Evolutionary conservation across 768 basidiomycete species (phyloP), one percentile per base, ranked within the genome.

Genomic region (Arthromyces matolae): DNA sequence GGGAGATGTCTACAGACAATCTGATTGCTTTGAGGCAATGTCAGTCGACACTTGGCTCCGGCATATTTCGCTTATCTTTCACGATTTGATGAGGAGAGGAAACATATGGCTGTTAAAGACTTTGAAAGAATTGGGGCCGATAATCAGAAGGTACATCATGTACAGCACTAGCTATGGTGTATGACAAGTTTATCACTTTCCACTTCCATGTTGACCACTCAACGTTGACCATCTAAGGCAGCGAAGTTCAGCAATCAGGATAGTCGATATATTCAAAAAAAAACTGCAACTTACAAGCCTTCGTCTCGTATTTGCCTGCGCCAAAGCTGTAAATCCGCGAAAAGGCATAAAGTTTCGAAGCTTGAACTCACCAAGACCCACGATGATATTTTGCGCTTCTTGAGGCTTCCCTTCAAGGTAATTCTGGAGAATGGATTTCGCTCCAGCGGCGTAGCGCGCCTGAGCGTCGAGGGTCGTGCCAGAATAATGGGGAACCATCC

Each of bases 401-500:
- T 95, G 92, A 1, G 76, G 63, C 64, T 83, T 81, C 51, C 64
- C 69, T 12, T 60, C 60, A 51, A 89, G 58, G 70, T 83, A 92
- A 67, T 86, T 85, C 47, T 82, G 75, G 46, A 91, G 72, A 62
- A 92, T 91, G 54, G 69, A 72, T 70, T 71, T 80, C 22, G 80
- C 73, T 12, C 89, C 90, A 36, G 69, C 66, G 13, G 91, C 91
- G 62, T 96, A 95, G 39, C 92, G 86, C 23, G 75, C 78, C 70
- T 94, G 92, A 2, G 92, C 91, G 59, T 94, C 92, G 51, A 93
- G 79, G 19, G 90, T 92, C 7, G 90, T 92, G 31, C 92, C 90
- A 56, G 85, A 88, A 71, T 89, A 90, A 62, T 89, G 87, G 10
- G 88, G 84, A 5, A 89, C 86, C 77, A 93, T 93, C 59, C 86